Evolutionary conservation across 805 yeast genomes (phyloP).

Genomic region (Ogataea nonfermentans): DNA sequence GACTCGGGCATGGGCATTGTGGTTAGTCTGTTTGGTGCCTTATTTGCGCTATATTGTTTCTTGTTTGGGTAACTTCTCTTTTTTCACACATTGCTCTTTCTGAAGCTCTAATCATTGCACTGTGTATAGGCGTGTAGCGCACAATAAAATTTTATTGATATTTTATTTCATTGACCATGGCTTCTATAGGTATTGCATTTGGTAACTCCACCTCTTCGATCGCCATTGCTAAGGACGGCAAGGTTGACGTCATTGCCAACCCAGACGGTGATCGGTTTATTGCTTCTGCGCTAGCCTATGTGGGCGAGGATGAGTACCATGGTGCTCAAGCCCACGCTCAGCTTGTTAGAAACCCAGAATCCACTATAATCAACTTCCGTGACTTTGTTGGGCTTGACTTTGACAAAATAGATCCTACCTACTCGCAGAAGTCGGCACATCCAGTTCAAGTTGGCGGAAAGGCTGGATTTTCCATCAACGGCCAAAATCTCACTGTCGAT

Average conservation of each 20-base stretch:
- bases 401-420: constrained; percentile 64
- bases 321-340: constrained; percentile 96
- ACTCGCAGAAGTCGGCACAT: constrained; percentile 62
- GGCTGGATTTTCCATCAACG: constrained; percentile 63
- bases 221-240: constrained; percentile 88
- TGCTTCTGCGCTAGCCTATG: constrained; percentile 88
- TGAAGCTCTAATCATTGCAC: neutral
- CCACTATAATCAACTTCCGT: constrained; percentile 88
- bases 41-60: constrained; percentile 16
- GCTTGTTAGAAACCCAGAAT: constrained; percentile 82
- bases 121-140: constrained; percentile 6
- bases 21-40: constrained; percentile 14
- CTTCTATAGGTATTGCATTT: constrained; percentile 91
- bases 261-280: constrained; percentile 98
- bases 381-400: constrained; percentile 82
- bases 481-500: constrained; percentile 62
- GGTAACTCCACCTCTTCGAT: constrained; percentile 96
- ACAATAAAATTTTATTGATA: constrained; percentile 1
- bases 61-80: constrained; percentile 10
- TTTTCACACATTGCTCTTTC: neutral
- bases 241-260: constrained; percentile 96
- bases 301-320: constrained; percentile 93
- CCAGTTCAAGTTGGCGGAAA: constrained; percentile 63
- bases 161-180: constrained; percentile 26
- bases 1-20: constrained; percentile 9